Percentiles rank a stretch among this genome's conserved stretches.
Evolutionary conservation across 169 alveolate genomes (phyloP).

Genomic region (Theileria equi): DNA sequence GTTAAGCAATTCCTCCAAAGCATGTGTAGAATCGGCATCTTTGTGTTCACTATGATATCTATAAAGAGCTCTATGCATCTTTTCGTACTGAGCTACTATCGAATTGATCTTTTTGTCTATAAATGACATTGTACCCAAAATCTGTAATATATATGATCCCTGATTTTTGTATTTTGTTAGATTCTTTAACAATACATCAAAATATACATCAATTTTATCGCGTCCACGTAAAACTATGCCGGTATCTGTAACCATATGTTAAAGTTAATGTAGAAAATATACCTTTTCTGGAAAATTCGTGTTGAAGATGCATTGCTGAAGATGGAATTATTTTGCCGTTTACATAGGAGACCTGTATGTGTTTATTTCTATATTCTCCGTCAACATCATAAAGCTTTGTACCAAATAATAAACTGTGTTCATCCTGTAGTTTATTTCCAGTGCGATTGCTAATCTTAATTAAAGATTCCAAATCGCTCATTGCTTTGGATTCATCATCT

Average conservation of each 20-base stretch:
- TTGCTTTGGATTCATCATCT: slow-evolving; percentile 11
- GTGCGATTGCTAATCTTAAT: background rate
- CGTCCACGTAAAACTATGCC: slow-evolving; percentile 8
- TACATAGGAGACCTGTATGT: slow-evolving; percentile 1
- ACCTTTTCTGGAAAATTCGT: background rate
- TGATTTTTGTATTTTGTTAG: slow-evolving; percentile 25
- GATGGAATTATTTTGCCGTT: slow-evolving; percentile 15
- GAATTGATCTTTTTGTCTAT: slow-evolving; percentile 25
- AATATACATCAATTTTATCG: slow-evolving; percentile 26
- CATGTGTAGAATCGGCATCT: slow-evolving; percentile 20
- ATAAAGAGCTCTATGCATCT: slow-evolving; percentile 52
- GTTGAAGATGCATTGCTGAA: slow-evolving; percentile 19
- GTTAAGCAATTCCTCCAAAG: slow-evolving; percentile 53
- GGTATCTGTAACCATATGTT: background rate
- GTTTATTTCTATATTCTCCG: background rate
- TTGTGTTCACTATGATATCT: slow-evolving; percentile 18
- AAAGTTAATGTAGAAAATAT: background rate
- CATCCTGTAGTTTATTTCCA: background rate
- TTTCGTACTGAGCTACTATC: slow-evolving; percentile 32
- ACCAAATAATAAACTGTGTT: background rate
- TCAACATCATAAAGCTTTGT: background rate
- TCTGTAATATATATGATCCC: slow-evolving; percentile 15
- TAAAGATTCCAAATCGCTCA: slow-evolving; percentile 9
- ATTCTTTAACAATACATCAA: slow-evolving; percentile 20
- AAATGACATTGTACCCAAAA: slow-evolving; percentile 21